phyloP scores from a whole-genome alignment of 805 yeast genomes.

The Isabelozyma pseudorhagii region DNA sequence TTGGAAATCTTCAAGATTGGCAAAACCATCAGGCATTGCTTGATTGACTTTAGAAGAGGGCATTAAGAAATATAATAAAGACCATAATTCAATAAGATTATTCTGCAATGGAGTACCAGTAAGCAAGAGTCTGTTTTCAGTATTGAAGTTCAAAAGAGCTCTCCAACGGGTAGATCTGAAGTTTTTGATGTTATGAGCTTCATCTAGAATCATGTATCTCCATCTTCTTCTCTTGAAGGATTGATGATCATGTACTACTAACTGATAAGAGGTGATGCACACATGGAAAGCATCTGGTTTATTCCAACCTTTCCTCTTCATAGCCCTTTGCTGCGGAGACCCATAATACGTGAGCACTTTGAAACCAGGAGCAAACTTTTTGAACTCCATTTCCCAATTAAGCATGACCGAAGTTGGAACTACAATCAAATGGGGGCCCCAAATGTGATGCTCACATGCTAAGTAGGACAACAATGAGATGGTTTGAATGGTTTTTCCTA shows the following conservation, averaged over 20 bases:
- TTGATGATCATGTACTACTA: constrained; percentile 96
- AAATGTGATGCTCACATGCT: constrained; percentile 88
- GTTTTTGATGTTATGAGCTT: constrained; percentile 96
- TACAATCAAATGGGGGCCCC: constrained; percentile 98
- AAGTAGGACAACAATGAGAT: constrained; percentile 80
- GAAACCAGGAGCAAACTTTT: constrained; percentile 96
- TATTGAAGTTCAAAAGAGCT: constrained; percentile 88
- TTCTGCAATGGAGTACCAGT: constrained; percentile 98
- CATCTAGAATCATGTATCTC: constrained; percentile 96
- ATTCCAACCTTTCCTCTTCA: constrained; percentile 96
- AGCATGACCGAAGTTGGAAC: constrained; percentile 97
- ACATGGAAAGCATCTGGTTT: constrained; percentile 94
- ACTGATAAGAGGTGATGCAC: constrained; percentile 93
- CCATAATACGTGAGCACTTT: constrained; percentile 95
- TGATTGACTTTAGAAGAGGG: constrained; percentile 75
- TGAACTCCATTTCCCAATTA: constrained; percentile 99
- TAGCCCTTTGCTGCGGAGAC: constrained; percentile 93
- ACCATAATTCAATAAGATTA: constrained; percentile 94
- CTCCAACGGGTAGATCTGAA: constrained; percentile 97
- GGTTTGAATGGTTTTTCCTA: constrained; percentile 96
- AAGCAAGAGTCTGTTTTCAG: constrained; percentile 78
- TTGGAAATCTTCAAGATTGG: constrained; percentile 92
- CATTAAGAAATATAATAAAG: constrained; percentile 90
- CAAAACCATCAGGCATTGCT: constrained; percentile 92
- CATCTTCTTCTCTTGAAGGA: constrained; percentile 89